Percentiles rank a stretch among this genome's conserved stretches.
phyloP scores from a whole-genome alignment of 2,329 filamentous ascomycete species.

The Arthrinium phaeospermum region DNA sequence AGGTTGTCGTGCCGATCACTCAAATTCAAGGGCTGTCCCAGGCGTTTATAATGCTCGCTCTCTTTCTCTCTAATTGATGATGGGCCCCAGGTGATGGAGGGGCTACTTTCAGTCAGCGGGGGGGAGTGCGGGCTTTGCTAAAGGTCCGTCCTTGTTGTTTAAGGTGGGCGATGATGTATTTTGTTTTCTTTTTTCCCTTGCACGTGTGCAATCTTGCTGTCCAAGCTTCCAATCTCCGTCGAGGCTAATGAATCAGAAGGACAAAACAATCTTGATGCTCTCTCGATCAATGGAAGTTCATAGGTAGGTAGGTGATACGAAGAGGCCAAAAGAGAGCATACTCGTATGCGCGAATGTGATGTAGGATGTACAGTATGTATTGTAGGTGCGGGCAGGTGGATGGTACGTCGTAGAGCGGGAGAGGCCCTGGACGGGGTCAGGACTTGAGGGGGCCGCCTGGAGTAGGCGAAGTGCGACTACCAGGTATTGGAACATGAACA shows the following conservation, averaged over 20 bases:
- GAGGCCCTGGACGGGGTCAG: not conserved
- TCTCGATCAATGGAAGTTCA: not conserved
- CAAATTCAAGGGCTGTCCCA: not conserved
- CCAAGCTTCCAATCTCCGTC: not conserved
- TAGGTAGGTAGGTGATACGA: not conserved
- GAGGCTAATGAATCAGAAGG: slow-evolving; percentile 1
- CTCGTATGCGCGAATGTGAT: not conserved
- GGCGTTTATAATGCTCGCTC: slow-evolving; percentile 8
- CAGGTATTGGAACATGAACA: not conserved
- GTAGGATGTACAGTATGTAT: not conserved
- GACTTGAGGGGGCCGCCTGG: slow-evolving; percentile 1
- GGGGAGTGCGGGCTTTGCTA: slow-evolving; percentile 11
- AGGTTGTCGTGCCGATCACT: slow-evolving; percentile 10
- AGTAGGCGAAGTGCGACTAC: not conserved
- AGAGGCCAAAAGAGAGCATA: not conserved
- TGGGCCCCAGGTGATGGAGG: slow-evolving; percentile 6
- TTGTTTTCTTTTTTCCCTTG: slow-evolving; percentile 13
- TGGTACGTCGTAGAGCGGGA: not conserved
- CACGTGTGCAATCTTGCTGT: not conserved
- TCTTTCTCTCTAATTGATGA: not conserved
- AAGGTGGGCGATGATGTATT: slow-evolving; percentile 17
- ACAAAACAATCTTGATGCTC: not conserved
- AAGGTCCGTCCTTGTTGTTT: slow-evolving; percentile 8
- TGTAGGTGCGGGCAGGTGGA: not conserved
- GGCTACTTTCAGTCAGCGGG: not conserved